phyloP scores from a whole-genome alignment of 768 basidiomycete species.

The Collybiopsis confluens region DNA sequence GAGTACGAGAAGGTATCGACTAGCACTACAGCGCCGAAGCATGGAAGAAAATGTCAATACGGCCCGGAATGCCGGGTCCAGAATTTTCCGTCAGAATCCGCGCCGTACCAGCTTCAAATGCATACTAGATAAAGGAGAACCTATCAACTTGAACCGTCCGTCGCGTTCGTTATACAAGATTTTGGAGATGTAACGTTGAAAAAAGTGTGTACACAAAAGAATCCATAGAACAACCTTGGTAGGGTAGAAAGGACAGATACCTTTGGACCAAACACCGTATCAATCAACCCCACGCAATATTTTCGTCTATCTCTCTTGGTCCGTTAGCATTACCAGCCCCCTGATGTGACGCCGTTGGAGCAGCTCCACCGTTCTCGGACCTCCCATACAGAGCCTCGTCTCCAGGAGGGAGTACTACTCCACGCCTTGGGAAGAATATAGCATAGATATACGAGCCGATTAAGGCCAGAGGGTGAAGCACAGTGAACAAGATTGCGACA shows the following conservation, averaged over 20 bases:
- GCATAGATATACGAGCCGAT: neutral
- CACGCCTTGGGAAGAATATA: neutral
- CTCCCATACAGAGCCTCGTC: slow-evolving; percentile 7
- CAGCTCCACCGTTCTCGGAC: neutral
- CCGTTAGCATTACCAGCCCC: neutral
- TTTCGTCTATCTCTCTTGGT: slow-evolving; percentile 5
- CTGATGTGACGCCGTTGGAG: neutral
- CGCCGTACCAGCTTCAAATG: too few relatives aligned
- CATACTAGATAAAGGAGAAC: too few relatives aligned
- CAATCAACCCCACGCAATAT: slow-evolving; percentile 2
- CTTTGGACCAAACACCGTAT: neutral
- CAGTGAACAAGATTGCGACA: slow-evolving; percentile 6
- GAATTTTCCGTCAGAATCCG: too few relatives aligned
- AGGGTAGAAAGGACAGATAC: too few relatives aligned
- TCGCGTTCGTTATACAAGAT: too few relatives aligned
- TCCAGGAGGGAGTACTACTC: neutral
- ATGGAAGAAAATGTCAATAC: too few relatives aligned
- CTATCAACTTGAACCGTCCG: too few relatives aligned
- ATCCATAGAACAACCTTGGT: too few relatives aligned
- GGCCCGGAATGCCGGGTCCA: too few relatives aligned
- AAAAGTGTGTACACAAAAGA: too few relatives aligned
- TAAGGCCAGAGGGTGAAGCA: slow-evolving; percentile 7
- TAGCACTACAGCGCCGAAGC: neutral
- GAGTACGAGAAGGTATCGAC: slow-evolving; percentile 3
- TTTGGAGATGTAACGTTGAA: too few relatives aligned